Base-by-base conservation (phyloP, 805 yeast species). In the Wickerhamiella hasegawae region DNA sequence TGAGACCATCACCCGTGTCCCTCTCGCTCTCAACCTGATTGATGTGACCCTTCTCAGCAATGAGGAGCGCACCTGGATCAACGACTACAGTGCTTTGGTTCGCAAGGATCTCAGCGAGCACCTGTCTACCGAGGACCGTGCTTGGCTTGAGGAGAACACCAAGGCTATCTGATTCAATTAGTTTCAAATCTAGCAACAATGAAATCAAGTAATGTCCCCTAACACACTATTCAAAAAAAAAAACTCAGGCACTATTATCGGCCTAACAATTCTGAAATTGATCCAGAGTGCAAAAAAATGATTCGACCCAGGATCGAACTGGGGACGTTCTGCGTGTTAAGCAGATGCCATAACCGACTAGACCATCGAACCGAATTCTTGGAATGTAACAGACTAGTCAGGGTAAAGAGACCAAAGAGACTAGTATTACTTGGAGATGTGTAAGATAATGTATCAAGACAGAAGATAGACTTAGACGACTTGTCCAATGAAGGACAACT, bases 281-380 rank as follows among this genome's bases (percentile, higher is more conserved):
- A n/a, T n/a, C n/a, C n/a, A n/a, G n/a, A n/a, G n/a, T n/a, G n/a
- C n/a, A 58, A 62, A 65, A 55, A 55, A 55, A 48, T 84, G 95
- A 83, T 78, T 82, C 76, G 79, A 84, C 96, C 96, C 96, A 85
- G 96, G 96, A 83, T 87, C 95, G 96, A 87, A 87, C 96, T 84
- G 95, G 96, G 95, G 96, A 87, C 96, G 84, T 81, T 81, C 90
- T 84, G 94, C 95, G 95, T 85, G 96, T 85, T 83, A 85, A 82
- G 95, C 95, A 84, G 90, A 81, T 80, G 95, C 94, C 95, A 85
- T 85, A 74, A 84, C 95, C 95, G 65, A 84, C 95, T 84, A 84
- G 94, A 84, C 95, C 94, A 84, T 38, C 41, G 41, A 38, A 38
- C 41, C 41, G 22, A n/a, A n/a, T n/a, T n/a, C n/a, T n/a, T n/a